phyloP scores from a whole-genome alignment of 345 rosid genomes.

The Eucalyptus coolabah region DNA sequence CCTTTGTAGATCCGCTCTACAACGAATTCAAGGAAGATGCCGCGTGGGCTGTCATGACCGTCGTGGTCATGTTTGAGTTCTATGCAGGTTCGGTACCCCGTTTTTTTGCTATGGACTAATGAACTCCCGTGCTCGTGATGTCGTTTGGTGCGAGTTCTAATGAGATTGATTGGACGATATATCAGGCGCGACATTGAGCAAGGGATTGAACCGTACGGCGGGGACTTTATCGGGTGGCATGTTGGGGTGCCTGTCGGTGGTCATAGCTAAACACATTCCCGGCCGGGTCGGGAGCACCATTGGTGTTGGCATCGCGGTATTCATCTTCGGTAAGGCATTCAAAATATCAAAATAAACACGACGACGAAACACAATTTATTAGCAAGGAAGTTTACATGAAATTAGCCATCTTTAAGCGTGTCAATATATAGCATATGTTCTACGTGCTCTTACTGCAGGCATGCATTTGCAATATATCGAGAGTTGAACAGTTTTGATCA shows the following conservation, averaged over 20 bases:
- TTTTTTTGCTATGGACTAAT: neutral
- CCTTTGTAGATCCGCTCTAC: slow-evolving; percentile 34
- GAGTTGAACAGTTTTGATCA: neutral
- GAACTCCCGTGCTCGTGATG: neutral
- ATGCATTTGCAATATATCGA: neutral
- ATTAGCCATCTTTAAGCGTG: neutral
- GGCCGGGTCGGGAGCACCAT: slow-evolving; percentile 21
- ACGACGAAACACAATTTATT: too few relatives aligned
- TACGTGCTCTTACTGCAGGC: too few relatives aligned
- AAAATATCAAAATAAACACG: too few relatives aligned
- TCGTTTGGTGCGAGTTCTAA: neutral
- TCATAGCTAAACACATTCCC: neutral
- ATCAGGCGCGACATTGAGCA: slow-evolving; percentile 57
- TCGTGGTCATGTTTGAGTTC: slow-evolving; percentile 62
- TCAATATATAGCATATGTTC: neutral
- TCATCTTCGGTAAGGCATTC: slow-evolving; percentile 30
- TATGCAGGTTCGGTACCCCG: slow-evolving; percentile 32
- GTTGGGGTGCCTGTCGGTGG: slow-evolving; percentile 36
- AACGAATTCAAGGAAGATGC: slow-evolving; percentile 38
- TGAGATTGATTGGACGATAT: neutral
- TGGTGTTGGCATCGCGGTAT: slow-evolving; percentile 23
- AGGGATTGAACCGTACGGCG: slow-evolving; percentile 51
- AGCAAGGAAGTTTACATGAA: neutral
- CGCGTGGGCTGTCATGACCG: slow-evolving; percentile 77
- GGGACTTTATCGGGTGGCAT: slow-evolving; percentile 57